Evolutionary conservation across 768 basidiomycete genomes (phyloP), one percentile per base, ranked within the genome.

Genomic region (Solioccasus polychromus): DNA sequence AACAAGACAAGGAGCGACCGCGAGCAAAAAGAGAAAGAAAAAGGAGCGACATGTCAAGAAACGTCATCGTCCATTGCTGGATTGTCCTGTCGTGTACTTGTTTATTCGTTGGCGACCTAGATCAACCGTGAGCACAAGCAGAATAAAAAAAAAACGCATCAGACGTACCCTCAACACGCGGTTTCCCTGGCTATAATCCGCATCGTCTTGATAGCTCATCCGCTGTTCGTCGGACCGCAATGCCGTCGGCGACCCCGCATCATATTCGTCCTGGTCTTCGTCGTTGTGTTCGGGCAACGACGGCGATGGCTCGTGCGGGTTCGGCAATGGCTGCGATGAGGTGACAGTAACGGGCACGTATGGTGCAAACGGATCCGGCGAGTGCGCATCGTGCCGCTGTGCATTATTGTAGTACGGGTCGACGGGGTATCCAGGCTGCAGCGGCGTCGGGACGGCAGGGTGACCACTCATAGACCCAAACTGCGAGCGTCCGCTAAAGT

Each of bases 111-210:
- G 39, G 55, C 57, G 19, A 57, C 55, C 55, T 57, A n/a, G 19
- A 9, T 4, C 8, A 20, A 5, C 8, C 14, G 4, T 54, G 6
- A 58, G 35, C 8, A 7, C 10, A 12, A 14, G n/a, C n/a, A n/a
- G n/a, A n/a, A n/a, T n/a, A n/a, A 20, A 20, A 6, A 9, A 4
- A 2, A 32, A n/a, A 7, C 5, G 20, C 10, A 11, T 40, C 10
- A n/a, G 25, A 64, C 63, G 23, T 38, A 57, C 63, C 51, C 63
- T 67, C 35, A 64, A 44, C 6, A 64, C 22, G 29, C 64, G 63
- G 25, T 45, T 48, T 9, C 58, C 50, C 4, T 67, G 63, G 5
- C 53, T 53, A 19, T 64, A 64, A 41, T 67, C 63, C 19, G 55
- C 4, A 32, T 64, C 50, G 8, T 66, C 63, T 38, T 59, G 57